Base-by-base conservation (phyloP, 129 eudicot genomes). In the Logfia minima region DNA sequence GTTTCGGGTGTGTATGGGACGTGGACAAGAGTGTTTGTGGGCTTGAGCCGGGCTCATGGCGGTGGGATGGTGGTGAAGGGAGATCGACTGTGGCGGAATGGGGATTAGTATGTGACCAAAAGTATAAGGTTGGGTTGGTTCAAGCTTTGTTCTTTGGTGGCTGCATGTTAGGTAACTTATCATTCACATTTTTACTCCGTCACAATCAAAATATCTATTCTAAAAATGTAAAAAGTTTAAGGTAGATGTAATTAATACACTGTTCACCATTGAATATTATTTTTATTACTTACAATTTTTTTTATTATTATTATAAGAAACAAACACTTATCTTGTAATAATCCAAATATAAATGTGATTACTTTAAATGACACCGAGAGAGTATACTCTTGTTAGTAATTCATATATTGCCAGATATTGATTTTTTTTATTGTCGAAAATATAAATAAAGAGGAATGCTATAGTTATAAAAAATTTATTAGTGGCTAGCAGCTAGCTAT, bases 41-140 rank as follows among this genome's bases (percentile, higher is more conserved):
- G 65, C 68, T 83, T 10, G 82, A 74, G 24, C 87, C 88, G 7
- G 95, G 85, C 22, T 78, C 91, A 43, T 90, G 98, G 98, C 68
- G 68, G 2, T 89, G 85, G 90, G 75, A 76, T 2, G 90, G 79
- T 43, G 89, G 95, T 2, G 22, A 72, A 28, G 90, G 76, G 11
- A 74, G 83, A 32, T 93, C 98, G 5, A 88, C 92, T 48, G 92
- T 90, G 59, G 81, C 96, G 4, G 95, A 93, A 79, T 93, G 92
- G 84, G 98, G 93, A 4, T 71, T 92, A 71, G 65, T 89, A 26
- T 92, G 98, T 74, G 87, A 77, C 1, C 73, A 89, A 72, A 92
- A 92, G 74, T 92, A 87, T 65, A 92, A 92, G 85, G 96, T 92
- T 58, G 96, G 96, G 0, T 60, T 93, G 58, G 96, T 90, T 4